A percentile compares a stretch with the other conserved stretches of the same genome.
Evolutionary conservation across 371 early-diverging fungal genomes (phyloP).

Genomic region (Syncephalastrum monosporum): DNA sequence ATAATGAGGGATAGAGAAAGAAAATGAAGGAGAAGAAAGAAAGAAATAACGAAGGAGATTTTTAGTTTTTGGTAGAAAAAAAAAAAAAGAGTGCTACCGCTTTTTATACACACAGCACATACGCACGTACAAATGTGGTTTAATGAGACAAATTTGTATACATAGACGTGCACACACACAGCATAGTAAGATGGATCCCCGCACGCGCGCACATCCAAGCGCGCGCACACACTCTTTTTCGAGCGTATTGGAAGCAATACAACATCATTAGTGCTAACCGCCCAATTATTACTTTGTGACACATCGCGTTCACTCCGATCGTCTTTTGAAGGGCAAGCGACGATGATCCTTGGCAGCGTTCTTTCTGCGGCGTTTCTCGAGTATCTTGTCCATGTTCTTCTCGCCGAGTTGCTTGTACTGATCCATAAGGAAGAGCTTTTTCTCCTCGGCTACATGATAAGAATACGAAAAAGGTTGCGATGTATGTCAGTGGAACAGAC

Average conservation of each 20-base stretch:
- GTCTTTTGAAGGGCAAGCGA: slow-evolving; percentile 46
- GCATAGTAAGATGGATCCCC: no score
- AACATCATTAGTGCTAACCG: no score
- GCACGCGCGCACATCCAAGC: no score
- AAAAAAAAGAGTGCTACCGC: slow-evolving; percentile 3
- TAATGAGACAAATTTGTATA: no score
- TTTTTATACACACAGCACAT: slow-evolving; percentile 1
- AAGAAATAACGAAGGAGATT: not conserved
- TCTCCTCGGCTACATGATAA: slow-evolving; percentile 63
- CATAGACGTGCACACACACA: no score
- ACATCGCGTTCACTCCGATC: slow-evolving; percentile 20
- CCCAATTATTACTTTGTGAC: no score
- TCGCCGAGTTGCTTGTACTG: slow-evolving; percentile 69
- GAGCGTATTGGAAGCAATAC: no score
- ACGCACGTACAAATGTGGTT: not conserved
- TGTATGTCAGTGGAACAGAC: not conserved
- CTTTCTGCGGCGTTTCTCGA: slow-evolving; percentile 88
- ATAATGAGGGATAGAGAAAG: slow-evolving; percentile 5
- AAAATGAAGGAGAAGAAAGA: slow-evolving; percentile 8
- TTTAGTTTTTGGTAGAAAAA: slow-evolving; percentile 2
- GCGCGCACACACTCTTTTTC: no score
- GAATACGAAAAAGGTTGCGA: slow-evolving; percentile 1
- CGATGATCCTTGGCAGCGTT: slow-evolving; percentile 79
- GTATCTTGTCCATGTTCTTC: slow-evolving; percentile 73
- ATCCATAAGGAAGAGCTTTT: slow-evolving; percentile 76